Evolutionary conservation across 2,329 filamentous ascomycete species (phyloP).

Genomic region (Scedosporium apiospermum): DNA sequence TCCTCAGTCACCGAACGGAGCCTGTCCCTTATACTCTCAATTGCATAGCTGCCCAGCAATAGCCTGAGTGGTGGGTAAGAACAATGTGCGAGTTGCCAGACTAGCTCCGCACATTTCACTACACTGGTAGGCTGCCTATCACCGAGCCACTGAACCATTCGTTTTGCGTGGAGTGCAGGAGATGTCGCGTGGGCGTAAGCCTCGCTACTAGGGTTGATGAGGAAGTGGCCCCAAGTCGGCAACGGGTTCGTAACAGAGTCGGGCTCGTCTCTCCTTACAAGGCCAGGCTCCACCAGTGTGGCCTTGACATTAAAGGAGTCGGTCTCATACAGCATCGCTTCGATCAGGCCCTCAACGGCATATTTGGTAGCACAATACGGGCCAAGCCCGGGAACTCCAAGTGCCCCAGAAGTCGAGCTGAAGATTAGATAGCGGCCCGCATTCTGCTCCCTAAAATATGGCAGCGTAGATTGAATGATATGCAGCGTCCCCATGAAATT

Average conservation of each 20-base stretch:
- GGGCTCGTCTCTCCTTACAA: slow-evolving; percentile 78
- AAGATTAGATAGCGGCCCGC: slow-evolving; percentile 86
- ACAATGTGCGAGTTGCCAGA: slow-evolving; percentile 93
- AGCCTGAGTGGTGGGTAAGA: slow-evolving; percentile 83
- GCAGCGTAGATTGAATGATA: slow-evolving; percentile 81
- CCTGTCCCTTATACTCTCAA: slow-evolving; percentile 88
- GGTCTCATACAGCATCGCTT: slow-evolving; percentile 94
- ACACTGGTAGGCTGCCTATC: slow-evolving; percentile 88
- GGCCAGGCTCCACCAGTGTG: slow-evolving; percentile 83
- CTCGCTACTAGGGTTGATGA: slow-evolving; percentile 76
- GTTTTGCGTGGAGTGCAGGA: slow-evolving; percentile 77
- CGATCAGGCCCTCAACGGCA: slow-evolving; percentile 88
- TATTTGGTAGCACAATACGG: slow-evolving; percentile 97
- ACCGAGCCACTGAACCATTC: slow-evolving; percentile 91
- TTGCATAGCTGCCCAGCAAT: slow-evolving; percentile 85
- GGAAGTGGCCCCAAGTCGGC: slow-evolving; percentile 83
- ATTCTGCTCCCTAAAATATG: slow-evolving; percentile 71
- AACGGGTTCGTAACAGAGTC: slow-evolving; percentile 46
- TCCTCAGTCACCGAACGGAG: slow-evolving; percentile 89
- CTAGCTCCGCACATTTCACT: slow-evolving; percentile 83
- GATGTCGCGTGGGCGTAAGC: slow-evolving; percentile 70
- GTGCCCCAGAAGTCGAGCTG: slow-evolving; percentile 80
- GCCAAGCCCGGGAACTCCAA: slow-evolving; percentile 87
- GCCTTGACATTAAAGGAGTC: slow-evolving; percentile 87
- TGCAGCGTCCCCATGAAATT: slow-evolving; percentile 95